Evolutionary conservation across 306 rosid species (phyloP), one percentile per base, ranked within the genome.

Genomic region (Corylus avellana): DNA sequence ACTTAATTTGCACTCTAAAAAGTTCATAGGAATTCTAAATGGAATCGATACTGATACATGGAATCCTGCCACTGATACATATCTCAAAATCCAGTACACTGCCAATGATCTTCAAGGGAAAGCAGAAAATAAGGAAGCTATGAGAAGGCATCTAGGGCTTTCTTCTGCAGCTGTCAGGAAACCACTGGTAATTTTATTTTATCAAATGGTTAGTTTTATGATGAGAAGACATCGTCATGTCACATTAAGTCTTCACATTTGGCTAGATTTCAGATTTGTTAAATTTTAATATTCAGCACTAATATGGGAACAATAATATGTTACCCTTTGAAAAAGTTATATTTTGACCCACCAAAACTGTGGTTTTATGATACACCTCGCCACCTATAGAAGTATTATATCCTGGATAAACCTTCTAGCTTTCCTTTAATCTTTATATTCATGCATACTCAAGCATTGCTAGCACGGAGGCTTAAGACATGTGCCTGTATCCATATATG

Each of bases 11-110:
- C 96, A 95, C 87, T 81, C 96, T 57, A 95, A 85, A 84, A 95
- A 95, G 89, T 95, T 95, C 77, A 37, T 88, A 63, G 99, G 99
- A 70, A 78, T 95, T 89, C 87, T 95, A 48, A 95, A 95, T 87
- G 99, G 99, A 73, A 93, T 95, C 74, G 99, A 95, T 82, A 83
- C 91, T 56, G 99, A 93, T 83, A 84, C 88, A 58, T 95, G 99
- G 99, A 90, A 95, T 85, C 99, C 99, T 72, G 82, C 93, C 63
- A 89, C 90, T 11, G 98, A 93, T 83, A 53, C 80, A 67, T 88
- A 77, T 85, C 94, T 95, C 83, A 79, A 87, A 81, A 92, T 93
- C 39, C 98, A 93, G 84, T 95, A 90, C 88, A 89, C 76, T 48
- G 93, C 92, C 68, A 88, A 85, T 84, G 99, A 91, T 89, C 89